phyloP scores from a whole-genome alignment of 176 grass and related monocot genomes.

The Carex parvula region DNA sequence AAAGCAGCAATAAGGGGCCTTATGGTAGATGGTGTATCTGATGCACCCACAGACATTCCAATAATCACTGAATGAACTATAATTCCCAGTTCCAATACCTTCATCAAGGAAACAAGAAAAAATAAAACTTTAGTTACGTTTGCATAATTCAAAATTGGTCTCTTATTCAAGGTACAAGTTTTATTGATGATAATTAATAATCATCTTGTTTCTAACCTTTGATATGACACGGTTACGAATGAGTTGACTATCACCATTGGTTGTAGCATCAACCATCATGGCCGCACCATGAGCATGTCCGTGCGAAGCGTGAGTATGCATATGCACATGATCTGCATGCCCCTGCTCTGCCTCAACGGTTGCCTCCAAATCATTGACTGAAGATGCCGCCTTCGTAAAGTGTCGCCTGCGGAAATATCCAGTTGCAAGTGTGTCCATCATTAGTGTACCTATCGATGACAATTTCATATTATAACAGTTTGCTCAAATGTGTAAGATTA shows the following conservation, averaged over 20 bases:
- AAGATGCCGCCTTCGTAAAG: slow-evolving; percentile 2
- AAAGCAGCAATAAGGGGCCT: slow-evolving; percentile 53
- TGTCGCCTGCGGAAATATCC: slow-evolving; percentile 53
- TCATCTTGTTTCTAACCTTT: not conserved
- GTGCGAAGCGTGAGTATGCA: slow-evolving; percentile 38
- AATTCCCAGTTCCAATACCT: slow-evolving; percentile 72
- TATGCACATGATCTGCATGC: not conserved
- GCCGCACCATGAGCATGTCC: slow-evolving; percentile 22
- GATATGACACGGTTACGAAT: slow-evolving; percentile 25
- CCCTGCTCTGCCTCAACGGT: not conserved
- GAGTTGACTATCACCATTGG: slow-evolving; percentile 30
- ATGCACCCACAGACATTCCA: slow-evolving; percentile 59
- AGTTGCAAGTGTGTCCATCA: slow-evolving; percentile 63
- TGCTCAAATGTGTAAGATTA: not conserved
- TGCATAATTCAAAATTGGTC: not conserved
- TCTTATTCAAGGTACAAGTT: too few species aligned
- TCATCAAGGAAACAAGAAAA: not conserved
- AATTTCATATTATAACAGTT: not conserved
- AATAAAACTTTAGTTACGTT: not conserved
- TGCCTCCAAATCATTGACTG: not conserved
- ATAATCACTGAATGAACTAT: slow-evolving; percentile 86
- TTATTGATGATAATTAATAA: too few species aligned
- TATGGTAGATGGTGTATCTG: slow-evolving; percentile 39
- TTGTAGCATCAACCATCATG: not conserved
- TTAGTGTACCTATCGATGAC: slow-evolving; percentile 29